A percentile compares a stretch with the other conserved stretches of the same genome.
Conservation (phyloP, 202 grass and related monocot genomes). For the Dendrocalamus latiflorus region DNA sequence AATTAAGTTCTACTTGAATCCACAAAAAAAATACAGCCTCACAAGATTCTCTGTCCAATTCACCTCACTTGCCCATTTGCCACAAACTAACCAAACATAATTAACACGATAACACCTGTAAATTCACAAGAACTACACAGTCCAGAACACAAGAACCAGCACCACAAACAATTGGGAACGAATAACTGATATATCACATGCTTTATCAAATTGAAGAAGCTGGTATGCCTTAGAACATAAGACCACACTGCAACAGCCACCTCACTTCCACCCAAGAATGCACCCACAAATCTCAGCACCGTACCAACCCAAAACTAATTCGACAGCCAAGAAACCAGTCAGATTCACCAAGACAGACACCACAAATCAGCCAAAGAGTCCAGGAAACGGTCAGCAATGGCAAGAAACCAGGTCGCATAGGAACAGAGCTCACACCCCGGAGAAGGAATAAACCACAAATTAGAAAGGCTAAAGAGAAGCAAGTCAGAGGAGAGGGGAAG, state of each 20-base stretch:
- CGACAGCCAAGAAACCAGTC: background rate
- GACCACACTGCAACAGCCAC: background rate
- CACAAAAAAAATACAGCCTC: background rate
- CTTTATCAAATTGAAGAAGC: background rate
- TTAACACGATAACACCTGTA: background rate
- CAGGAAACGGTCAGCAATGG: constrained; percentile 22
- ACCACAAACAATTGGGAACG: background rate
- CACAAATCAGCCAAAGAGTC: constrained; percentile 16
- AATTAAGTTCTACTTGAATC: background rate
- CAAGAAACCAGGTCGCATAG: background rate
- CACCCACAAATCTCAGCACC: constrained; percentile 18
- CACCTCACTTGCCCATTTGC: background rate
- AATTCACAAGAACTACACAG: background rate
- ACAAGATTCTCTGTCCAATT: too few relatives aligned
- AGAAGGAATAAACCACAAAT: constrained; percentile 11
- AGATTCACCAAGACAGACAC: constrained; percentile 23
- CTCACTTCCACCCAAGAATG: constrained; percentile 34
- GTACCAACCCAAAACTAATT: background rate
- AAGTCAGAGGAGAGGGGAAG: too few relatives aligned
- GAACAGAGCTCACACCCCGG: constrained; percentile 9
- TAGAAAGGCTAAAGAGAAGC: constrained; percentile 2
- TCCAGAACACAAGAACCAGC: background rate
- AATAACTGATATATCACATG: background rate
- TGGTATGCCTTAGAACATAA: background rate
- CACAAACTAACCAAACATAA: background rate